Base-by-base conservation (phyloP, 345 rosid genomes). In the Moricandia arvensis region DNA sequence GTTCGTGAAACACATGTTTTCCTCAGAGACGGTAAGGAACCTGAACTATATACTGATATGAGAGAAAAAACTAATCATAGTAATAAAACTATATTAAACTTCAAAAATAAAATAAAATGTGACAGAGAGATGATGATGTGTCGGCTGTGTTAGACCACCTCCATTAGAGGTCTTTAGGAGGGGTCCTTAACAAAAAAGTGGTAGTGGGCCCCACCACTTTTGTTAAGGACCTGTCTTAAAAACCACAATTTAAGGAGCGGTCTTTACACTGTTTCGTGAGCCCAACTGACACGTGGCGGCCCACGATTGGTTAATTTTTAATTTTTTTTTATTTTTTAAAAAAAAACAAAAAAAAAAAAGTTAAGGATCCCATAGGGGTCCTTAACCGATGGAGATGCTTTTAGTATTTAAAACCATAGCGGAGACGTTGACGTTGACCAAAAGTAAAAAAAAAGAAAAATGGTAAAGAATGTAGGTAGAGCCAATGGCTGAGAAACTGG, bases 1-100 rank as follows among this genome's bases (percentile, higher is more conserved):
- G 8, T 75, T 59, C 24, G 66, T 41, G 73, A 72, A 45, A 58
- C 61, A 65, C 72, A 71, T 71, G 30, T 29, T 13, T 13, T 12
- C 26, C 24, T 17, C 31, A 71, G 16, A 31, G 51, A 63, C 57
- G 37, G 63, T 62, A 13, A 31, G 15, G 49, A 58, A 21, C 59
- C 11, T 29, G 15, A 12, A 33, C 17, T 17, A 68, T 68, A 68
- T 6, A 43, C 4, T 53, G 62, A 51, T 72, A 2, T 45, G 53
- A 45, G 53, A 45, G n/a, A 45, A 45, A 13, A 3, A 45, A 45
- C 38, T 35, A 8, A 51, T 63, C 41, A 53, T 33, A 63, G 16
- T 5, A 21, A 0, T 21, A 15, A 33, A 43, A 43, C 8, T 31
- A n/a, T 9, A 27, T 54, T 24, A 21, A 35, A 41, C 0, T 41